A percentile compares a stretch with the other conserved stretches of the same genome.
Evolutionary conservation across 176 grass and related monocot species (phyloP).

Genomic region (Cenchrus fungigraminus): DNA sequence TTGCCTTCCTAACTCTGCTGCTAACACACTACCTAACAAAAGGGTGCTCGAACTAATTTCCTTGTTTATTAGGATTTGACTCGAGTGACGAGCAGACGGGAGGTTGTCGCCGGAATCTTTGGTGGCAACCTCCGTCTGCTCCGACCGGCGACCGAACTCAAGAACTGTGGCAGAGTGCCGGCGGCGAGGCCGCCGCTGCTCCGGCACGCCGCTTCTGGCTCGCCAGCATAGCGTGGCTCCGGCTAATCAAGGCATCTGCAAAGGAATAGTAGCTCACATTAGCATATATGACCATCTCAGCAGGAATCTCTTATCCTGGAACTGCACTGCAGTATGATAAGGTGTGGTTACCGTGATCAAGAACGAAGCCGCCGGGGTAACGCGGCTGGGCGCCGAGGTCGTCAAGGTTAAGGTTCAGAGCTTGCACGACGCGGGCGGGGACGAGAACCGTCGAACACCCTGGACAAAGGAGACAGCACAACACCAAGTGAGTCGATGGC

Average conservation of each 20-base stretch:
- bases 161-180: conserved; percentile 18
- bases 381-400: conserved; percentile 77
- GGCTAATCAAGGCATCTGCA: conserved; percentile 69
- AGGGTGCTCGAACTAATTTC: conserved; percentile 8
- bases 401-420: conserved; percentile 83
- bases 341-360: conserved; percentile 49
- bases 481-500: not conserved
- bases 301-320: too few relatives aligned
- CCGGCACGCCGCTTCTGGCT: conserved; percentile 36
- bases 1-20: conserved; percentile 41
- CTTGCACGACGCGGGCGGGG: conserved; percentile 81
- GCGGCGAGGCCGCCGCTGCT: not conserved
- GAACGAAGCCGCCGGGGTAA: conserved; percentile 62
- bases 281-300: not conserved
- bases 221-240: conserved; percentile 63
- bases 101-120: conserved; percentile 13
- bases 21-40: conserved; percentile 50
- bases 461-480: not conserved
- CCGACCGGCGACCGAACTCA: conserved; percentile 13
- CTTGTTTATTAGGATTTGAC: conserved; percentile 36
- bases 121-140: conserved; percentile 37
- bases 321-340: not conserved
- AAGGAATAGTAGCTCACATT: accelerated
- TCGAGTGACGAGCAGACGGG: not conserved
- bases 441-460: conserved; percentile 88